Evolutionary conservation across 148 eudicot species (phyloP).

Genomic region (Talinum fruticosum): DNA sequence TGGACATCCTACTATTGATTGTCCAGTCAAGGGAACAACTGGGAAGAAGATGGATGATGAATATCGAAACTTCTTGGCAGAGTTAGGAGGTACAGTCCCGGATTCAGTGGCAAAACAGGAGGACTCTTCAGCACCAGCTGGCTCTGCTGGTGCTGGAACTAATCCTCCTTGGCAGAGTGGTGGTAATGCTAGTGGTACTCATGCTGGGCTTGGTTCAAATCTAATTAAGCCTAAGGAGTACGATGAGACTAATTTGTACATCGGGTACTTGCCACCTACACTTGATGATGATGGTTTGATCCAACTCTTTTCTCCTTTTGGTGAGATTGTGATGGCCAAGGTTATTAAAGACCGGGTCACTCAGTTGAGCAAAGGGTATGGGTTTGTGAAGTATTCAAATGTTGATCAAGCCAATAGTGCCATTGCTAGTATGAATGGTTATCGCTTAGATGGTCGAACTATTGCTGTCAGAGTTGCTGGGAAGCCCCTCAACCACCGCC

Average conservation of each 20-base stretch:
- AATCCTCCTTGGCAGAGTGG: conserved; percentile 63
- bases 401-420: conserved; percentile 72
- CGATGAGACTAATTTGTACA: conserved; percentile 80
- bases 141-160: conserved; percentile 42
- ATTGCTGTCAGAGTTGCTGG: conserved; percentile 96
- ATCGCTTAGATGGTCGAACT: conserved; percentile 61
- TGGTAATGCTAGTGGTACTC: conserved; percentile 27
- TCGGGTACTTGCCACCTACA: conserved; percentile 81
- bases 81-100: conserved; percentile 76
- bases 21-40: conserved; percentile 78
- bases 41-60: conserved; percentile 96
- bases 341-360: conserved; percentile 69
- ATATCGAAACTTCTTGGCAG: conserved; percentile 79
- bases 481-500: conserved; percentile 74
- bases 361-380: conserved; percentile 86
- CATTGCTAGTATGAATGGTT: conserved; percentile 74
- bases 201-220: conserved; percentile 50
- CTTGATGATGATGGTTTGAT: conserved; percentile 79
- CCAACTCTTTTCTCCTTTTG: conserved; percentile 62
- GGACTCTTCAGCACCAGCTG: conserved; percentile 35
- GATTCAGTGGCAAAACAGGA: conserved; percentile 47
- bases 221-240: conserved; percentile 50
- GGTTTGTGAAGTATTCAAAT: conserved; percentile 84
- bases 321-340: conserved; percentile 83
- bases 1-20: conserved; percentile 87